phyloP scores from a whole-genome alignment of 2,329 filamentous ascomycete genomes.

The Colletotrichum sidae region DNA sequence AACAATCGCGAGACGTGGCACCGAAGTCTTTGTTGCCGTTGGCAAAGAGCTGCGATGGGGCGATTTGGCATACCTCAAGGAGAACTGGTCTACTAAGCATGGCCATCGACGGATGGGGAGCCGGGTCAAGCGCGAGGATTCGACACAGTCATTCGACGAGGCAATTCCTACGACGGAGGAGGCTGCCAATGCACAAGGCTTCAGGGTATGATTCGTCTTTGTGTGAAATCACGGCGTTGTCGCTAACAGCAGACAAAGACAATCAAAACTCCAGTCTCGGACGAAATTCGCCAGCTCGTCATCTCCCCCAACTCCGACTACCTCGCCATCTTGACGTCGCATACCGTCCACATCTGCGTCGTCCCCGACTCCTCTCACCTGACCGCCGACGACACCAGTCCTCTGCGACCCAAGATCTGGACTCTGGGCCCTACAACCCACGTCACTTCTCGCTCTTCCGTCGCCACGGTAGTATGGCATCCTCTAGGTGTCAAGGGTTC shows the following conservation, averaged over 20 bases:
- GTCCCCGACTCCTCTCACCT: constrained; percentile 85
- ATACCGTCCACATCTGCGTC: constrained; percentile 90
- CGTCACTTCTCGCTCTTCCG: constrained; percentile 83
- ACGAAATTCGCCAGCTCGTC: constrained; percentile 85
- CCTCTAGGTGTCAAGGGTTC: constrained; percentile 85
- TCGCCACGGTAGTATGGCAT: constrained; percentile 91
- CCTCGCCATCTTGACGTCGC: constrained; percentile 85
- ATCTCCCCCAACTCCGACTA: constrained; percentile 86
- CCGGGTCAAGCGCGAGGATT: constrained; percentile 62
- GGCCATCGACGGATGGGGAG: constrained; percentile 46
- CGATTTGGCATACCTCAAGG: constrained; percentile 84
- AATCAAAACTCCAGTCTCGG: constrained; percentile 81
- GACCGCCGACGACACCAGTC: constrained; percentile 72
- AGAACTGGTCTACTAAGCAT: constrained; percentile 53
- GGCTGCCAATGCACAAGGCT: constrained; percentile 52
- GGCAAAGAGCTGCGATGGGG: constrained; percentile 94
- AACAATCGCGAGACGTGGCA: constrained; percentile 83
- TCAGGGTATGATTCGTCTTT: constrained; percentile 55
- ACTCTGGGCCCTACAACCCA: constrained; percentile 94
- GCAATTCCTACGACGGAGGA: constrained; percentile 43
- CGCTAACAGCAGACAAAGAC: constrained; percentile 59
- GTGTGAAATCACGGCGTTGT: too few relatives aligned
- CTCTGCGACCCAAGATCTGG: constrained; percentile 85
- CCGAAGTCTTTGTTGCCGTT: constrained; percentile 88
- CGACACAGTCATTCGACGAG: constrained; percentile 49